Conservation (phyloP, 1,139 yeast species). For the Yamadazyma pseudoaaseri region DNA sequence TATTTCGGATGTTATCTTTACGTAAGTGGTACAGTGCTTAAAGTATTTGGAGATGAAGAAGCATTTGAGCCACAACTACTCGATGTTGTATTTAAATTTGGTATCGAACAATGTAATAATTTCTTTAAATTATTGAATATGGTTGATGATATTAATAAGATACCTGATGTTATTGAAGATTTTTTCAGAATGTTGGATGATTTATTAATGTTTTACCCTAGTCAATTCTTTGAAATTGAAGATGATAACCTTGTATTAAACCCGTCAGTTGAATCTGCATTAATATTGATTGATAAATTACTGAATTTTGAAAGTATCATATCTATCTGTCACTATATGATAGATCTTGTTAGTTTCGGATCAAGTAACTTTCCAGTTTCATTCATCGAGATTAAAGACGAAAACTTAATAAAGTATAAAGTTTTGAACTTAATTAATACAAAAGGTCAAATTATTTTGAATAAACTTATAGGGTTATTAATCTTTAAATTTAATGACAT, state of each 20-base stretch:
- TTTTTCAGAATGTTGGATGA: conserved; percentile 84
- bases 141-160: conserved; percentile 31
- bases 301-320: conserved; percentile 73
- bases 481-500: conserved; percentile 63
- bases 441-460: conserved; percentile 59
- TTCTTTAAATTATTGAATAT: conserved; percentile 37
- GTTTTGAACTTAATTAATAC: conserved; percentile 50
- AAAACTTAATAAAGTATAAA: conserved; percentile 44
- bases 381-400: conserved; percentile 48
- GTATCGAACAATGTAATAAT: conserved; percentile 42
- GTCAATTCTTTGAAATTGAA: conserved; percentile 51
- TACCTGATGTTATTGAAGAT: conserved; percentile 83
- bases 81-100: conserved; percentile 47
- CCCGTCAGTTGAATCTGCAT: conserved; percentile 60
- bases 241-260: conserved; percentile 42
- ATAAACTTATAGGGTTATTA: conserved; percentile 60
- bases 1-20: conserved; percentile 83
- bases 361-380: conserved; percentile 78
- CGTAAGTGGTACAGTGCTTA: conserved; percentile 82
- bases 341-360: conserved; percentile 84
- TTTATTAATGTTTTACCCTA: conserved; percentile 75
- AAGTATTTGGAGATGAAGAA: conserved; percentile 70
- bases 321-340: conserved; percentile 70
- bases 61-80: conserved; percentile 31
- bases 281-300: conserved; percentile 50